A percentile compares a stretch with the other conserved stretches of the same genome.
These are phyloP conservation scores for Colletotrichum limetticola DNA, from an alignment of 2,329 filamentous ascomycete species.

Conservation along the genomic window DNA sequence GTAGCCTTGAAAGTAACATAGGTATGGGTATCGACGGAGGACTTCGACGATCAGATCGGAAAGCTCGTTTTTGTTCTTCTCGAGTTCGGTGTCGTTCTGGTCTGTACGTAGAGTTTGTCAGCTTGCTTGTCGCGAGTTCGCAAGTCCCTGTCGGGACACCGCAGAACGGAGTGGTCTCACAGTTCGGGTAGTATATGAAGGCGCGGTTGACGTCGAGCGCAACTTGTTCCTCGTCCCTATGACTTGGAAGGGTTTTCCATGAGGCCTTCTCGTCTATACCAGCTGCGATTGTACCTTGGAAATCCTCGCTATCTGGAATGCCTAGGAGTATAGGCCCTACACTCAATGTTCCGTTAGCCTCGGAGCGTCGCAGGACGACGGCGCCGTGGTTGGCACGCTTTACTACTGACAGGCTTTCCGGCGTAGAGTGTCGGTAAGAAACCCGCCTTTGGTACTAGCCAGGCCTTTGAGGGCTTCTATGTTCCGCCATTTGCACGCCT, in stretches of 20 bases:
- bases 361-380: slow-evolving; percentile 16
- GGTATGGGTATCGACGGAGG: slow-evolving; percentile 81
- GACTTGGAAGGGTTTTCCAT: slow-evolving; percentile 76
- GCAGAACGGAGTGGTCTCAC: slow-evolving; percentile 58
- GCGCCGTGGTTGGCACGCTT: slow-evolving; percentile 30
- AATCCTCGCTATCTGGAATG: slow-evolving; percentile 36
- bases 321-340: slow-evolving; percentile 73
- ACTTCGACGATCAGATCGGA: slow-evolving; percentile 83
- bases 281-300: slow-evolving; percentile 30
- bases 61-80: slow-evolving; percentile 78
- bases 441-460: slow-evolving; percentile 73
- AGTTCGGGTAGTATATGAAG: slow-evolving; percentile 95
- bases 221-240: slow-evolving; percentile 91
- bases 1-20: slow-evolving; percentile 98
- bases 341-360: slow-evolving; percentile 14
- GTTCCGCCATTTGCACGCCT: slow-evolving; percentile 70
- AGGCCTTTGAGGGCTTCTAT: slow-evolving; percentile 65
- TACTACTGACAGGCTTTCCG: slow-evolving; percentile 78
- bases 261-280: slow-evolving; percentile 38
- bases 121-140: neutral
- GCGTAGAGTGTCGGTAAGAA: slow-evolving; percentile 75
- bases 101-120: slow-evolving; percentile 56
- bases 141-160: neutral
- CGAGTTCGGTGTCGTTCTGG: slow-evolving; percentile 75
- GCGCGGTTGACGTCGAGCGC: slow-evolving; percentile 91